Evolutionary conservation across 2,329 filamentous ascomycete genomes (phyloP).

Genomic region (Xylariaceae sp.): DNA sequence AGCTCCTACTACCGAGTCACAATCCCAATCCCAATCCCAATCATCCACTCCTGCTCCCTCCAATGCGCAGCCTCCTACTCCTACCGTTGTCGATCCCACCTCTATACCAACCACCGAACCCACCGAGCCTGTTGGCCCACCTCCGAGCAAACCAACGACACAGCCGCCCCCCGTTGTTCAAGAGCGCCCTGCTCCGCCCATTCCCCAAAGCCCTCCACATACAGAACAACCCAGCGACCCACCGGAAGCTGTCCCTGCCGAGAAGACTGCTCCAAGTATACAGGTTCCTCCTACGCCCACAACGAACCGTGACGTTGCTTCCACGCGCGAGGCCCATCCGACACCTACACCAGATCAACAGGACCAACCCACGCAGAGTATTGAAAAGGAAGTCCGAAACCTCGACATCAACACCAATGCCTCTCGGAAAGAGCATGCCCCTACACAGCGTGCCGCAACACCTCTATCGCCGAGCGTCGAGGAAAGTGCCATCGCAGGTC

Average conservation of each 20-base stretch:
- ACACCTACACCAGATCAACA: neutral
- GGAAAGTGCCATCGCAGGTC: conserved; percentile 1
- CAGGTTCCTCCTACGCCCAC: too few relatives aligned
- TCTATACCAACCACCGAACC: conserved; percentile 12
- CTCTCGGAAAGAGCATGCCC: too few relatives aligned
- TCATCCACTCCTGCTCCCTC: conserved; percentile 18
- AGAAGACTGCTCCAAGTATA: too few relatives aligned
- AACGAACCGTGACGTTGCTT: too few relatives aligned
- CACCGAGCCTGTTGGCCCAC: neutral
- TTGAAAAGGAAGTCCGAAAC: too few relatives aligned
- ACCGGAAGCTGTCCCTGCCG: too few relatives aligned
- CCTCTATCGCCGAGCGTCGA: neutral
- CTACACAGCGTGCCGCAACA: conserved; percentile 1
- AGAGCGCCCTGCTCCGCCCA: too few relatives aligned
- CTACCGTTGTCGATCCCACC: conserved; percentile 16
- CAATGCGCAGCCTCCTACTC: conserved; percentile 7
- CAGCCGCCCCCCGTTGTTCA: neutral
- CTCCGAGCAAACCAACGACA: neutral
- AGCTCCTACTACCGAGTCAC: conserved; percentile 19
- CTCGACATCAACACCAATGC: conserved; percentile 6
- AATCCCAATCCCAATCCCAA: conserved; percentile 8
- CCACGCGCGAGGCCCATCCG: too few relatives aligned
- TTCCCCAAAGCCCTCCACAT: neutral
- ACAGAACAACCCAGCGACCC: conserved; percentile 1
- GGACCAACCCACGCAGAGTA: neutral